Conservation (phyloP, 176 grass and related monocot species). For the Avena sativa region DNA sequence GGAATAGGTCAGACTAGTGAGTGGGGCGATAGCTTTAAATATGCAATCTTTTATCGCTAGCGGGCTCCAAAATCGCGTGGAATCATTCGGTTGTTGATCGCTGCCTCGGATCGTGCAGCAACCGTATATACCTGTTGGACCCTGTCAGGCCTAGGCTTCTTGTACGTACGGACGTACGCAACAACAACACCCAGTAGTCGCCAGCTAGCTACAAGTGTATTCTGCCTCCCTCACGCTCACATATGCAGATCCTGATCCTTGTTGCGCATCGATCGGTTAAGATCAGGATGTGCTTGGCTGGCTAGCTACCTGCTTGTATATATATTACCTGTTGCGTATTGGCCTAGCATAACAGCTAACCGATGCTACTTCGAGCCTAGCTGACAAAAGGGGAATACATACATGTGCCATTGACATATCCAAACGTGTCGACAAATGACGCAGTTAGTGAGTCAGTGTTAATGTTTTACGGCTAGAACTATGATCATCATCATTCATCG, state of each 20-base stretch:
- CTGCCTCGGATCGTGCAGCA: neutral
- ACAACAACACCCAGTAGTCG: neutral
- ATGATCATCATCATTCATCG: no score
- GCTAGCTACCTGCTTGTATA: neutral
- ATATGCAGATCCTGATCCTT: no score
- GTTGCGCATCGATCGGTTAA: neutral
- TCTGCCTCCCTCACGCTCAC: neutral
- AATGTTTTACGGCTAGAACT: neutral
- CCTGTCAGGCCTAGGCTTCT: no score
- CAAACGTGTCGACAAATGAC: neutral
- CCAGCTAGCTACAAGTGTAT: neutral
- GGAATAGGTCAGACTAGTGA: neutral
- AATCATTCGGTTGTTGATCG: neutral
- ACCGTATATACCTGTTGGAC: slow-evolving; percentile 8
- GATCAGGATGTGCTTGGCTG: neutral
- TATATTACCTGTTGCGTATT: neutral
- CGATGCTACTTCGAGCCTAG: neutral
- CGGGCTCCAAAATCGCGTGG: slow-evolving; percentile 20
- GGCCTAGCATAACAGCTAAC: neutral
- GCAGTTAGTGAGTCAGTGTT: neutral
- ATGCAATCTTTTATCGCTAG: neutral
- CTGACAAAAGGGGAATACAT: neutral
- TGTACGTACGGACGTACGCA: neutral
- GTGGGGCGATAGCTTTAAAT: neutral
- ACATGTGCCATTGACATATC: neutral